Evolutionary conservation across 768 basidiomycete species (phyloP), one percentile per base, ranked within the genome.

Genomic region (Lactarius deliciosus): DNA sequence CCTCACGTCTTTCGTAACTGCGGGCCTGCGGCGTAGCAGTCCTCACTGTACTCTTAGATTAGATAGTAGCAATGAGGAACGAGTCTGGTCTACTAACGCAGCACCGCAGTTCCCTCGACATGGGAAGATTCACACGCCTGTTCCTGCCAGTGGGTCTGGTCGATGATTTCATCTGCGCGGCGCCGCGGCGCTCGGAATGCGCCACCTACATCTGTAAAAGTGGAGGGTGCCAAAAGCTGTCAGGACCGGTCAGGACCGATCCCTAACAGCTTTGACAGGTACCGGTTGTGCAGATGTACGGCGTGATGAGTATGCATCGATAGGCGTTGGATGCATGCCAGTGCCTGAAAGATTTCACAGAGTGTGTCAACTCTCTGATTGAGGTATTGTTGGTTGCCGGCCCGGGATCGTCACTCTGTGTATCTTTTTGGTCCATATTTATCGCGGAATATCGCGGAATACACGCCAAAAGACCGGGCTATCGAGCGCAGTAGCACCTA

Each of bases 261-360:
- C n/a, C n/a, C n/a, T n/a, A n/a, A n/a, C n/a, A n/a, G n/a, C n/a
- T n/a, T n/a, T n/a, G n/a, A n/a, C n/a, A n/a, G n/a, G n/a, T n/a
- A n/a, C n/a, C n/a, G n/a, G n/a, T n/a, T n/a, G n/a, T n/a, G n/a
- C n/a, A n/a, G n/a, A n/a, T n/a, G 5, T 15, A 38, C 10, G 13
- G 90, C 0, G 92, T 93, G 92, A 90, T 5, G 79, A 80, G 65
- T 85, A 84, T 5, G 77, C 80, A 72, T 94, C 92, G 43, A 76
- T 80, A 3, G 88, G 84, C 7, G 76, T 75, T 0, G 77, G 76
- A 65, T 70, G 74, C 68, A 70, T 58, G 43, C n/a, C n/a, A n/a
- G n/a, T n/a, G n/a, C 43, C 34, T 61, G 55, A 43, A 7, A 16
- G 28, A 34, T 38, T 32, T 20, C 36, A 13, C 36, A 38, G n/a